Percentiles rank a stretch among this genome's conserved stretches.
Evolutionary conservation across 2,329 filamentous ascomycete genomes (phyloP).

Genomic region (Hypocreales sp.): DNA sequence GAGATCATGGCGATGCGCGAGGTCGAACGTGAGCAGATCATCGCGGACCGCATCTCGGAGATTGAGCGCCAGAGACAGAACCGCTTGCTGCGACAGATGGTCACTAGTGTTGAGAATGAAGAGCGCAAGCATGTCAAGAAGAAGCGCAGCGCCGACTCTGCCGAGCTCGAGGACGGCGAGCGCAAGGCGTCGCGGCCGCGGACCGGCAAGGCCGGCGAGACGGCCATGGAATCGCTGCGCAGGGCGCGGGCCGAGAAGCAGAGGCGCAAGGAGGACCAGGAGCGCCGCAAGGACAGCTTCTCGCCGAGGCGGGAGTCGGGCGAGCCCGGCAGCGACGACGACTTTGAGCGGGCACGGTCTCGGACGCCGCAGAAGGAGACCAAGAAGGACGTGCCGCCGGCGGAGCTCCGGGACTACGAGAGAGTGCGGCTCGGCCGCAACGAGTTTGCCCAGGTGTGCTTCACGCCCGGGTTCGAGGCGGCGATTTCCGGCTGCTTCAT

Average conservation of each 20-base stretch:
- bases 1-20: slow-evolving; percentile 78
- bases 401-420: slow-evolving; percentile 69
- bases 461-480: slow-evolving; percentile 78
- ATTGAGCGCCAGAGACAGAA: slow-evolving; percentile 74
- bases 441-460: slow-evolving; percentile 82
- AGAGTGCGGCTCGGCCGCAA: slow-evolving; percentile 69
- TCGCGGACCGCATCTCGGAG: slow-evolving; percentile 75
- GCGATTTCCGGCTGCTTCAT: slow-evolving; percentile 73
- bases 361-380: slow-evolving; percentile 46
- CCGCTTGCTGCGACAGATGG: slow-evolving; percentile 61
- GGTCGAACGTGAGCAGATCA: slow-evolving; percentile 76
- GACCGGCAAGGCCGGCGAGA: slow-evolving; percentile 30
- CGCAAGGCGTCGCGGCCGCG: slow-evolving; percentile 61
- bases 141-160: slow-evolving; percentile 64
- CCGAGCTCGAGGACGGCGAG: slow-evolving; percentile 61
- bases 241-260: slow-evolving; percentile 47
- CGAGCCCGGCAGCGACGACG: slow-evolving; percentile 62
- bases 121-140: slow-evolving; percentile 38
- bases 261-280: slow-evolving; percentile 33
- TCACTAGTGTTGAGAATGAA: slow-evolving; percentile 49
- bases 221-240: slow-evolving; percentile 56
- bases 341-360: slow-evolving; percentile 49
- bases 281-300: slow-evolving; percentile 41
- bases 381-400: slow-evolving; percentile 53
- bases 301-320: slow-evolving; percentile 16